These are phyloP conservation scores for Cryptosporidium tyzzeri DNA, from an alignment of 169 alveolate species.

Conservation along the genomic window DNA sequence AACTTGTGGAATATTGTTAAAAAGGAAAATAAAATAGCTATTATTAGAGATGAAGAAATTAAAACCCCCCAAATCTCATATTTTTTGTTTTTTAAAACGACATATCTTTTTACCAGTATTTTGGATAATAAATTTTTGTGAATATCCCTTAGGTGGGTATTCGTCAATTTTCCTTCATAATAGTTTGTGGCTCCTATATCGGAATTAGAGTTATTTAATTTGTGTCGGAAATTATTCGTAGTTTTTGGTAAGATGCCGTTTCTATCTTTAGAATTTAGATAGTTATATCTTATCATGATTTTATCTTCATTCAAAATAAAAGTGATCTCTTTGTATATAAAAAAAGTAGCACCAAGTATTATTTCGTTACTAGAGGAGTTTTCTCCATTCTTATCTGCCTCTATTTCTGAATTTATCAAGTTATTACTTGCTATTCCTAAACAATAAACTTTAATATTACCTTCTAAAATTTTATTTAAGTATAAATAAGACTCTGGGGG, in stretches of 20 bases:
- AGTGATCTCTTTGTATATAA: conserved; percentile 59
- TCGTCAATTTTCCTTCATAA: background rate
- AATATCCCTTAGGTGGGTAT: background rate
- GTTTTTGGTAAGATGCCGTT: background rate
- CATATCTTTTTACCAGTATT: background rate
- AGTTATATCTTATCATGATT: conserved; percentile 6
- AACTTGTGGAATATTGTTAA: background rate
- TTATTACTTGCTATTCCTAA: conserved; percentile 65
- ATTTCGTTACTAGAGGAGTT: background rate
- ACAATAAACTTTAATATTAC: conserved; percentile 18
- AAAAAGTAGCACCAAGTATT: conserved; percentile 56
- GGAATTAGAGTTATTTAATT: background rate
- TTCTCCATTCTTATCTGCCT: background rate
- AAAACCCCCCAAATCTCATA: background rate
- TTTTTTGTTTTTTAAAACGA: background rate
- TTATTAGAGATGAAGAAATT: background rate
- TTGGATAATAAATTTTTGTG: background rate
- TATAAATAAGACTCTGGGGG: conserved; percentile 51
- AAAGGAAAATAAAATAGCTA: background rate
- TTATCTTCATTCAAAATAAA: conserved; percentile 25
- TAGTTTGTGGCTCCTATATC: background rate
- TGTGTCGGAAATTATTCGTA: background rate
- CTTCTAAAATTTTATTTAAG: conserved; percentile 23
- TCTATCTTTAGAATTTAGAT: background rate
- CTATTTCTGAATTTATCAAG: background rate